A percentile compares a stretch with the other conserved stretches of the same genome.
Evolutionary conservation across 2,329 filamentous ascomycete species (phyloP).

Genomic region (Exophiala bonariae): DNA sequence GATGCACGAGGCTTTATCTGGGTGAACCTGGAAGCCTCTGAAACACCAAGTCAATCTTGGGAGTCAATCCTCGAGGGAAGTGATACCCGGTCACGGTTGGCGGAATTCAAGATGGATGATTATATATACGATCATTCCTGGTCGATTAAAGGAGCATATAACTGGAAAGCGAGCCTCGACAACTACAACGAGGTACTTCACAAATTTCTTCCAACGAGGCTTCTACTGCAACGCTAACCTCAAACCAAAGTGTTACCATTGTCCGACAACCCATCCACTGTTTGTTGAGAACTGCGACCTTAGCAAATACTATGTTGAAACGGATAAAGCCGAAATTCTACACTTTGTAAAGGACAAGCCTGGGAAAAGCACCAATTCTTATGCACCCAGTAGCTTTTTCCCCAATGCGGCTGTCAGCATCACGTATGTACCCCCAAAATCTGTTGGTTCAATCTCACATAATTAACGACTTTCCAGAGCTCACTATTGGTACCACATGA

Average conservation of each 20-base stretch:
- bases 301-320: constrained; percentile 13
- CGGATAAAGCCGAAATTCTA: constrained; percentile 8
- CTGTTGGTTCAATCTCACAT: background rate
- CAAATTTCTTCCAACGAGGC: no score
- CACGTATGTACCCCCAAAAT: constrained; percentile 7
- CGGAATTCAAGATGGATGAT: constrained; percentile 50
- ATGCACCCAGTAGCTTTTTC: constrained; percentile 17
- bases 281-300: constrained; percentile 14
- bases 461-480: constrained; percentile 7
- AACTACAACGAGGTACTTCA: constrained; percentile 63
- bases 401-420: constrained; percentile 19
- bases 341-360: no score
- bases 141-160: constrained; percentile 58
- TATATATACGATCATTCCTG: constrained; percentile 59
- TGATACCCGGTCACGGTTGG: constrained; percentile 36
- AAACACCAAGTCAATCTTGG: constrained; percentile 44
- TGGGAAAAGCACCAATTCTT: constrained; percentile 16
- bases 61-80: constrained; percentile 34
- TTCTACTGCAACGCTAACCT: no score
- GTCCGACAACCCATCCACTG: constrained; percentile 14
- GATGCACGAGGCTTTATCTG: constrained; percentile 47
- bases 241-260: constrained; percentile 23
- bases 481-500: constrained; percentile 14
- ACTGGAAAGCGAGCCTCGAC: constrained; percentile 62
- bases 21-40: constrained; percentile 54